Evolutionary conservation across 2,329 filamentous ascomycete species (phyloP).

Genomic region (Phaeosphaeria sp.): DNA sequence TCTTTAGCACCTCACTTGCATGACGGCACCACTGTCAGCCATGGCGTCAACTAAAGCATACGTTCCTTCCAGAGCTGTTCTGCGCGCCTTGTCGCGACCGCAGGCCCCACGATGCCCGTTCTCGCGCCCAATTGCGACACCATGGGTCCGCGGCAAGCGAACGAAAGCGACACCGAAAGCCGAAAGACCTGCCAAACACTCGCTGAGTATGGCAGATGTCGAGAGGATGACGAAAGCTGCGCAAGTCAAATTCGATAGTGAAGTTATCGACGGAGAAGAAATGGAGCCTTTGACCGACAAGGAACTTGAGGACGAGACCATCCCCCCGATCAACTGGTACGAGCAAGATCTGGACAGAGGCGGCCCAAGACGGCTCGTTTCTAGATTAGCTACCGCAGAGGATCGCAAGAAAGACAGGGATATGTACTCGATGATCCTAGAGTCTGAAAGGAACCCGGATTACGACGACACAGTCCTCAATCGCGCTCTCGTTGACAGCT

Average conservation of each 20-base stretch:
- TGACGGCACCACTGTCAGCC: background rate
- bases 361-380: conserved; percentile 29
- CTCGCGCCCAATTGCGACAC: conserved; percentile 19
- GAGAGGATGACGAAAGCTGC: background rate
- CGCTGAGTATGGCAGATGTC: background rate
- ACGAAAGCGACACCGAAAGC: conserved; percentile 15
- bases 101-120: conserved; percentile 25
- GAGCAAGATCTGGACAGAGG: conserved; percentile 38
- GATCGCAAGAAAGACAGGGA: conserved; percentile 31
- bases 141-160: conserved; percentile 30
- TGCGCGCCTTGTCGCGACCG: conserved; percentile 33
- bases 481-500: conserved; percentile 31
- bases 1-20: background rate
- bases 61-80: conserved; percentile 32
- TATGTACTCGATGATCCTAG: conserved; percentile 31
- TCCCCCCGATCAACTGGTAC: conserved; percentile 34
- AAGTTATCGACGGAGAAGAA: conserved; percentile 7
- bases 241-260: background rate
- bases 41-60: conserved; percentile 32
- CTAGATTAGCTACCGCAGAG: conserved; percentile 30
- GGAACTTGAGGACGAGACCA: conserved; percentile 27
- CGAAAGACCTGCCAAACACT: background rate
- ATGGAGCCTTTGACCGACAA: conserved; percentile 23
- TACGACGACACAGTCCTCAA: conserved; percentile 38
- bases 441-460: conserved; percentile 31